Conservation (phyloP, 495 filamentous ascomycete genomes). For the Penicillium samsonianum region DNA sequence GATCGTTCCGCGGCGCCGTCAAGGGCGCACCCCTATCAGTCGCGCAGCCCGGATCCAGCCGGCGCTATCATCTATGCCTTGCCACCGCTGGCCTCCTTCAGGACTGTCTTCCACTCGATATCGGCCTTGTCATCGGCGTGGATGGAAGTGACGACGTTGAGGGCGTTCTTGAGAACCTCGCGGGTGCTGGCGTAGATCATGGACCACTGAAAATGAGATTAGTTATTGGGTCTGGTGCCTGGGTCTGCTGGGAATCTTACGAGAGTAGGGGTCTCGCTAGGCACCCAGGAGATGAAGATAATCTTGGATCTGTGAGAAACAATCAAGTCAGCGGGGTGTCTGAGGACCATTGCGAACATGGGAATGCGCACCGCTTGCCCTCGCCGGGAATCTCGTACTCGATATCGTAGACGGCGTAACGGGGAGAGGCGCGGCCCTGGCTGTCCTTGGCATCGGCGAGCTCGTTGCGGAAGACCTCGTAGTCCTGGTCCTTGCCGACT, state of each 20-base stretch:
- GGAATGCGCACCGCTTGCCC: constrained; percentile 68
- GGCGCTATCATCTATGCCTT: constrained; percentile 46
- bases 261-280: constrained; percentile 76
- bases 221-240: constrained; percentile 20
- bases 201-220: constrained; percentile 46
- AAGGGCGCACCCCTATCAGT: constrained; percentile 21
- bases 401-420: constrained; percentile 94
- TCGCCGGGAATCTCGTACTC: constrained; percentile 82
- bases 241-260: constrained; percentile 54
- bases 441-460: constrained; percentile 67
- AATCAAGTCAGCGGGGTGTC: constrained; percentile 18
- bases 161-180: constrained; percentile 82
- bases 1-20: constrained; percentile 31
- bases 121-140: constrained; percentile 93
- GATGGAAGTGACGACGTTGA: constrained; percentile 76
- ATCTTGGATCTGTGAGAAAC: constrained; percentile 79
- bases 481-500: constrained; percentile 62
- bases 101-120: constrained; percentile 79
- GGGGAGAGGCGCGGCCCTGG: constrained; percentile 67
- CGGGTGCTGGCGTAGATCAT: constrained; percentile 98
- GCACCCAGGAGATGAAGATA: constrained; percentile 91
- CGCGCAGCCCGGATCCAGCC: constrained; percentile 45
- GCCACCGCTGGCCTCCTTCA: constrained; percentile 80
- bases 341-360: background rate
- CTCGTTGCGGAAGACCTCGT: constrained; percentile 78